Percentiles rank a stretch among this genome's conserved stretches.
Evolutionary conservation across 768 basidiomycete genomes (phyloP).

Genomic region (Cantharellus cinnabarinus): DNA sequence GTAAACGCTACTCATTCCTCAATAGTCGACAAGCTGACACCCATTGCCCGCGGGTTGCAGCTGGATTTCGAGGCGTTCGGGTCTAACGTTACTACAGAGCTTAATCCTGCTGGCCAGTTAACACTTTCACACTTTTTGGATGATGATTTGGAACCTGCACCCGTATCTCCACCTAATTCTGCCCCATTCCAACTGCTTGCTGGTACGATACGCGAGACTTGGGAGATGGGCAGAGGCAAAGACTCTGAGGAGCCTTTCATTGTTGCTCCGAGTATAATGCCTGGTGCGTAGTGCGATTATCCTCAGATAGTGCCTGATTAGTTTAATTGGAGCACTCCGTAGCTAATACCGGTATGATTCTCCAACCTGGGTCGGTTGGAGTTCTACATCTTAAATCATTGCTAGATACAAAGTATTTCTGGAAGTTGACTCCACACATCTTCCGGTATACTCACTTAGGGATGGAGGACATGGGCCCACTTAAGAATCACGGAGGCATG

Average conservation of each 20-base stretch:
- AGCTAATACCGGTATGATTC: conserved; percentile 6
- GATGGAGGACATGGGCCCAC: conserved; percentile 10
- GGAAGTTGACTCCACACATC: conserved; percentile 35
- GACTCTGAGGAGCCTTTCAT: conserved; percentile 5
- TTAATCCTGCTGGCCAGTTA: conserved; percentile 11
- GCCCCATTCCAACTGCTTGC: conserved; percentile 31
- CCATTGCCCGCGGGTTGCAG: conserved; percentile 2
- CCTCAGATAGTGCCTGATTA: background rate
- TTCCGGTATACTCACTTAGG: conserved; percentile 35
- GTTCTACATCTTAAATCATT: background rate
- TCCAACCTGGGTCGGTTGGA: background rate
- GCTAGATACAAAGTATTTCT: conserved; percentile 35
- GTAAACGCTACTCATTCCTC: too few species aligned
- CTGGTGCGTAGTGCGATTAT: background rate
- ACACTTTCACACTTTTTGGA: conserved; percentile 30
- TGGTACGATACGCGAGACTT: conserved; percentile 37
- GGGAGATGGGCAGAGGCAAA: conserved; percentile 10
- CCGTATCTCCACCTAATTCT: conserved; percentile 29
- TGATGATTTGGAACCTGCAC: conserved; percentile 42
- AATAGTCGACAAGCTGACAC: conserved; percentile 2
- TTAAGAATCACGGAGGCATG: too few species aligned
- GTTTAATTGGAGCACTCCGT: conserved; percentile 12
- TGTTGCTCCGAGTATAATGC: conserved; percentile 18
- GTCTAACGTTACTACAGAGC: background rate
- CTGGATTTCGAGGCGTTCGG: conserved; percentile 5